Evolutionary conservation across 306 rosid species (phyloP).

Genomic region (Morella rubra): DNA sequence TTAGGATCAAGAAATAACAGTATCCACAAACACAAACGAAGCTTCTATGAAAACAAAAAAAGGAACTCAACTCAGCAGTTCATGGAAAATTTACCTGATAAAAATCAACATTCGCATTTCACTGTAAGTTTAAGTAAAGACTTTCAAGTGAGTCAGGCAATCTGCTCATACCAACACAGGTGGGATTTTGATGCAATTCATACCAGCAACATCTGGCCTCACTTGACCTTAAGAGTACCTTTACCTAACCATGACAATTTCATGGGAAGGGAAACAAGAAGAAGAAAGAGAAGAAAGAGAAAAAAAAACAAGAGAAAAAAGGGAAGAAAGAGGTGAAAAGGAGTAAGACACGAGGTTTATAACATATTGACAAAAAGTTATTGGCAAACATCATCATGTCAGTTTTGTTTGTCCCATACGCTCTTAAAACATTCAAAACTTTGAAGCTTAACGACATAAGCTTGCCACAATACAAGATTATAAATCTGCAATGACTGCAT

Average conservation of each 20-base stretch:
- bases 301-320: background rate
- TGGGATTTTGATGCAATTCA: conserved; percentile 58
- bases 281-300: background rate
- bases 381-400: conserved; percentile 34
- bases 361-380: conserved; percentile 37
- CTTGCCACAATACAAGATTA: conserved; percentile 51
- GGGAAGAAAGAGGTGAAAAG: conserved; percentile 34
- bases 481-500: conserved; percentile 54
- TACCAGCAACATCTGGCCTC: conserved; percentile 80
- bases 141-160: conserved; percentile 54
- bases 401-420: conserved; percentile 30
- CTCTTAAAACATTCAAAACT: conserved; percentile 42
- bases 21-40: conserved; percentile 16
- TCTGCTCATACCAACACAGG: conserved; percentile 56
- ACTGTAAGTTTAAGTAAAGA: conserved; percentile 57
- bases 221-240: conserved; percentile 61
- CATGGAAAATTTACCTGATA: conserved; percentile 72
- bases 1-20: background rate
- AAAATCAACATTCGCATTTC: conserved; percentile 51
- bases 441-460: conserved; percentile 36
- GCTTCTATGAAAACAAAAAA: conserved; percentile 26
- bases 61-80: conserved; percentile 39
- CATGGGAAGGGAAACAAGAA: conserved; percentile 29
- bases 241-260: conserved; percentile 68
- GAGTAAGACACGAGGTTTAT: conserved; percentile 55